These are phyloP conservation scores for Entomophthora muscae DNA, from an alignment of 371 early-diverging fungal species.

Conservation along the genomic window DNA sequence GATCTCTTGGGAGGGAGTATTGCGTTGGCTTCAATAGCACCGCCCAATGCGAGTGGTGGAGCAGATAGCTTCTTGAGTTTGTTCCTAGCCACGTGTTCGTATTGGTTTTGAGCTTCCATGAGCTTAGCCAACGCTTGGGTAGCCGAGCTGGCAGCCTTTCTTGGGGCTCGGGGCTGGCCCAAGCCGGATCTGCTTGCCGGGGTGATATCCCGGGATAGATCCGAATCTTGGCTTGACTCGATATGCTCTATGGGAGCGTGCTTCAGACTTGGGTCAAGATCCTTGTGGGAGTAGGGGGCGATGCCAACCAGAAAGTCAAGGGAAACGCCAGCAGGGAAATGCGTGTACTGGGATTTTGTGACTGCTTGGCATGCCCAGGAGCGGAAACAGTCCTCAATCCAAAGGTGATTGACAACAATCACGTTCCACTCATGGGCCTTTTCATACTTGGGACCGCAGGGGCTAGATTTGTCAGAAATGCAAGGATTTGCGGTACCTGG, in stretches of 20 bases:
- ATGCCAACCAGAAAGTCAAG: constrained; percentile 16
- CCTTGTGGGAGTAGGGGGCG: neutral
- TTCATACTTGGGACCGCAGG: constrained; percentile 39
- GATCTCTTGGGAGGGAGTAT: neutral
- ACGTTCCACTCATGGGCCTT: constrained; percentile 38
- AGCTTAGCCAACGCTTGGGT: neutral
- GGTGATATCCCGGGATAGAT: neutral
- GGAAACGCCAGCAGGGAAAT: constrained; percentile 20
- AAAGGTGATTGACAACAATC: constrained; percentile 63
- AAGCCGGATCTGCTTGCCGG: too few relatives aligned
- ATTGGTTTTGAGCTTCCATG: constrained; percentile 6
- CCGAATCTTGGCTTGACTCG: neutral
- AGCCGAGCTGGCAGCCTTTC: neutral
- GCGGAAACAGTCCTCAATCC: constrained; percentile 64
- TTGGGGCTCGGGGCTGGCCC: neutral
- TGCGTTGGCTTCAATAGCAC: neutral
- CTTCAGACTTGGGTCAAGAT: neutral
- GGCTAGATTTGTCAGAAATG: neutral
- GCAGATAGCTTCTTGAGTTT: neutral
- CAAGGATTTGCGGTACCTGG: neutral
- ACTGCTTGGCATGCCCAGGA: constrained; percentile 30
- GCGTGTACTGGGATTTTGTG: constrained; percentile 28
- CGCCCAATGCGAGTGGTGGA: neutral
- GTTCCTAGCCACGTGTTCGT: neutral
- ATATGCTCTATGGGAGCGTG: neutral